Base-by-base conservation (phyloP, 805 yeast species). In the Myxozyma sirexii region DNA sequence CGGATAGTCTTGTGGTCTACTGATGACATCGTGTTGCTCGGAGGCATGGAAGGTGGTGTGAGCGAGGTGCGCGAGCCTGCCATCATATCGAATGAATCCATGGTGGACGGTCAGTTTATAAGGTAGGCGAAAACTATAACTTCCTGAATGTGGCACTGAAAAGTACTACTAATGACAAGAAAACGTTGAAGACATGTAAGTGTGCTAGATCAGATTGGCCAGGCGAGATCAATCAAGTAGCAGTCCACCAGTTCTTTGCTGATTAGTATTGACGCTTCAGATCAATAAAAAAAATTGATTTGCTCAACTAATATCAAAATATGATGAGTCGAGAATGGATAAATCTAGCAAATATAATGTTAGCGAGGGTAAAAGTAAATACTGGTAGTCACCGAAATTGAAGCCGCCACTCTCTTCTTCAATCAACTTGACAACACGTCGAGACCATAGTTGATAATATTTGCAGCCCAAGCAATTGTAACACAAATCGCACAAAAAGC, bases 1-100 rank as follows among this genome's bases (percentile, higher is more conserved):
- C 66, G 65, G 19, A 66, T 63, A 26, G 48, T 45, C 24, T 66
- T 64, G 58, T 64, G 67, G 21, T 64, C 57, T 10, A 17, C 35
- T 2, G 56, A 19, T 15, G 56, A 52, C 56, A 41, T 42, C 24
- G 43, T 31, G 33, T 37, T 35, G 8, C 13, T 24, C 12, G 44
- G 19, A 13, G 53, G 43, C 43, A 48, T 48, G 21, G 13, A n/a
- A 5, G 53, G 53, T 37, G 53, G 53, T 26, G 53, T 24, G 15
- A 48, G 21, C 19, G 43, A 24, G 17, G 23, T 48, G 21, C 43
- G 53, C 31, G 33, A 4, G 4, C 29, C 42, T 19, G 33, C 6
- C 4, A 24, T 19, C n/a, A 27, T 4, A 15, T 48, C 53, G 13
- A 24, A 48, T 24, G 43, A 37, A 23, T 43, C 37, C 53, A 48